Percentiles rank a stretch among this genome's conserved stretches.
These are phyloP conservation scores for Ogataea naganishii DNA, from an alignment of 805 yeast species.

Conservation along the genomic window DNA sequence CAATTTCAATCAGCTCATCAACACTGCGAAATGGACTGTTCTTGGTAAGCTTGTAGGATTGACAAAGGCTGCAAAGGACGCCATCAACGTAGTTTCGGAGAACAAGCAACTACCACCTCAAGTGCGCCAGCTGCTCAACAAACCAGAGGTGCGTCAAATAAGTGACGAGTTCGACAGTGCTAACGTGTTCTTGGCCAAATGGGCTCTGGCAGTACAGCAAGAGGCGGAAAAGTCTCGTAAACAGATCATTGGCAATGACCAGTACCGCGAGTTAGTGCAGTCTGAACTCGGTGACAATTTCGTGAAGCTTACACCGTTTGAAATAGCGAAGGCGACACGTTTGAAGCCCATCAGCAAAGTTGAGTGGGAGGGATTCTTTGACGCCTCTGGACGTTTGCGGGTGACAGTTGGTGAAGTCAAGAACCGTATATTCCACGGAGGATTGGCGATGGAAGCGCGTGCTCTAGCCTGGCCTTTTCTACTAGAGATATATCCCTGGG, in stretches of 20 bases:
- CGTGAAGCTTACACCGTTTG: slow-evolving; percentile 46
- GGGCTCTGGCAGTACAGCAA: slow-evolving; percentile 92
- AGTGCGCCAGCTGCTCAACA: slow-evolving; percentile 49
- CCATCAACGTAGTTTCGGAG: slow-evolving; percentile 51
- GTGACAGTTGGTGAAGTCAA: slow-evolving; percentile 74
- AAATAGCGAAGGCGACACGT: slow-evolving; percentile 54
- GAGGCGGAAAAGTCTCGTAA: slow-evolving; percentile 65
- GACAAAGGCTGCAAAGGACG: slow-evolving; percentile 54
- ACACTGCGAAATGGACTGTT: slow-evolving; percentile 77
- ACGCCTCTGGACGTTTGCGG: slow-evolving; percentile 61
- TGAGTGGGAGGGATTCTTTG: slow-evolving; percentile 86
- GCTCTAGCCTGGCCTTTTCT: slow-evolving; percentile 81
- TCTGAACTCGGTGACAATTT: slow-evolving; percentile 52
- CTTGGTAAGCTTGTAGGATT: slow-evolving; percentile 79
- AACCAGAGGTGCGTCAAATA: slow-evolving; percentile 73
- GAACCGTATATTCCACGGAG: slow-evolving; percentile 85
- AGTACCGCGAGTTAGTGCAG: slow-evolving; percentile 44
- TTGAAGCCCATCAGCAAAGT: slow-evolving; percentile 53
- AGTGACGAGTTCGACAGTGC: slow-evolving; percentile 94
- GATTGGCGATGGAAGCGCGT: slow-evolving; percentile 52
- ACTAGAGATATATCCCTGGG: slow-evolving; percentile 85
- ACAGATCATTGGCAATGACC: slow-evolving; percentile 47
- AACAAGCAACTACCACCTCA: slow-evolving; percentile 38
- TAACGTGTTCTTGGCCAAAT: slow-evolving; percentile 83
- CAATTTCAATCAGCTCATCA: slow-evolving; percentile 43